These are phyloP conservation scores for Parastagonospora avenae DNA, from an alignment of 2,329 filamentous ascomycete genomes.

Conservation along the genomic window DNA sequence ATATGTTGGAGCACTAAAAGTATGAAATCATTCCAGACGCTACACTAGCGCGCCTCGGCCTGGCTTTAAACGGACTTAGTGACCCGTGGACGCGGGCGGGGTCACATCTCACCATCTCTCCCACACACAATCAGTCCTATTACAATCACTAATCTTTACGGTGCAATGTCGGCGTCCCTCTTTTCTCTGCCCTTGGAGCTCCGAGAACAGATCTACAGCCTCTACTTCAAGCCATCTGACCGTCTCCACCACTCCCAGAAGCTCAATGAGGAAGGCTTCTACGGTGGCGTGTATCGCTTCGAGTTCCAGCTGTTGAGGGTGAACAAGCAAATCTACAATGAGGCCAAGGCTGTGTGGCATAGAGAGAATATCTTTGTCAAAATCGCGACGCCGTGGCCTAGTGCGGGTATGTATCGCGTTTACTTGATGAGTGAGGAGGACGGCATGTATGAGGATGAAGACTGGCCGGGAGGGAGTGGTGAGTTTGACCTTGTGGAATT, in stretches of 20 bases:
- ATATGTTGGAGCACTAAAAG: conserved; percentile 3
- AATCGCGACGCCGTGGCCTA: conserved; percentile 55
- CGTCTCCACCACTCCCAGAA: conserved; percentile 12
- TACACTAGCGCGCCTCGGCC: conserved; percentile 9
- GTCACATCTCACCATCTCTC: background rate
- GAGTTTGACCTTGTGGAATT: conserved; percentile 2
- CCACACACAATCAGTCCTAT: background rate
- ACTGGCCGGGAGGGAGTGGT: background rate
- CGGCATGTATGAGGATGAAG: background rate
- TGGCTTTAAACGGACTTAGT: conserved; percentile 3
- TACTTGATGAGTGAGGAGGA: conserved; percentile 2
- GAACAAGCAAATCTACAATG: conserved; percentile 54
- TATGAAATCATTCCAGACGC: background rate
- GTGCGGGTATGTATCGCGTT: conserved; percentile 37
- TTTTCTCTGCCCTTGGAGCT: conserved; percentile 39
- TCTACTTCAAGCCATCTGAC: conserved; percentile 35
- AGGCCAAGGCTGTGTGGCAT: conserved; percentile 55
- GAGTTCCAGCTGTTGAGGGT: conserved; percentile 49
- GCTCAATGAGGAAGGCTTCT: conserved; percentile 22
- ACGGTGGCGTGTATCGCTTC: conserved; percentile 34
- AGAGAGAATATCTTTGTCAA: conserved; percentile 56
- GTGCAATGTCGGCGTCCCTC: conserved; percentile 18
- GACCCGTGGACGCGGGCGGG: conserved; percentile 3
- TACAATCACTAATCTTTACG: background rate
- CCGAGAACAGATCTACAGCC: conserved; percentile 37